Percentiles rank a stretch among this genome's conserved stretches.
These are phyloP conservation scores for Candida sp. DNA, from an alignment of 1,139 yeast genomes.

Conservation along the genomic window DNA sequence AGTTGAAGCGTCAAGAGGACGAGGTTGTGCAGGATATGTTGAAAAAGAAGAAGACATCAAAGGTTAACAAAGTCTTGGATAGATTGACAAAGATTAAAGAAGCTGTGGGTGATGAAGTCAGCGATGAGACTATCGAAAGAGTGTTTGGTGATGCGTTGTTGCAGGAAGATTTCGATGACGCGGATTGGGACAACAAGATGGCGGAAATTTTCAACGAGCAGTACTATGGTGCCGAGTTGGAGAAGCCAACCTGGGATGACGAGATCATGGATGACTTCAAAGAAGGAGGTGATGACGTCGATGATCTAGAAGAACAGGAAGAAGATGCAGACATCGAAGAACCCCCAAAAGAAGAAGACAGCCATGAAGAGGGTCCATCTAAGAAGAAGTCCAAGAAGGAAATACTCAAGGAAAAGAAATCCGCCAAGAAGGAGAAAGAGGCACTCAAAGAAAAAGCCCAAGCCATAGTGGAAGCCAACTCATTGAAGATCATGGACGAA, in stretches of 20 bases:
- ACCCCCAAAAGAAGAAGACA: conserved; percentile 21
- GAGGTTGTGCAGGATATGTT: conserved; percentile 63
- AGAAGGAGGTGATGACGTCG: conserved; percentile 33
- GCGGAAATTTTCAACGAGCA: conserved; percentile 85
- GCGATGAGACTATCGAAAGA: conserved; percentile 62
- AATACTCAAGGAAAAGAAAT: conserved; percentile 56
- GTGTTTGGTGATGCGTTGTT: conserved; percentile 77
- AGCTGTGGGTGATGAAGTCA: conserved; percentile 81
- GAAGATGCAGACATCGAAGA: conserved; percentile 40
- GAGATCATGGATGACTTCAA: conserved; percentile 27
- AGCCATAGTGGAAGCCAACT: conserved; percentile 59
- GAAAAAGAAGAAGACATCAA: conserved; percentile 74
- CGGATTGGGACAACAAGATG: conserved; percentile 92
- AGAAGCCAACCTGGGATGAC: conserved; percentile 46
- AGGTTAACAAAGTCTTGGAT: conserved; percentile 78
- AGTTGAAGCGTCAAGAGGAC: conserved; percentile 54
- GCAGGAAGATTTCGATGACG: conserved; percentile 88
- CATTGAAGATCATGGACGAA: conserved; percentile 56
- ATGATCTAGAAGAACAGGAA: conserved; percentile 19
- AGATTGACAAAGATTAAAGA: conserved; percentile 77
- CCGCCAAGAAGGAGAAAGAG: conserved; percentile 66
- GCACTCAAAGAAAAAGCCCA: conserved; percentile 71
- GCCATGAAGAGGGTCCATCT: conserved; percentile 32
- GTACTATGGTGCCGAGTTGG: conserved; percentile 62
- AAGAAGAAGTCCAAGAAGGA: conserved; percentile 53